phyloP scores from a whole-genome alignment of 192 early-diverging fungal species.

The Umbelopsis sp. region DNA sequence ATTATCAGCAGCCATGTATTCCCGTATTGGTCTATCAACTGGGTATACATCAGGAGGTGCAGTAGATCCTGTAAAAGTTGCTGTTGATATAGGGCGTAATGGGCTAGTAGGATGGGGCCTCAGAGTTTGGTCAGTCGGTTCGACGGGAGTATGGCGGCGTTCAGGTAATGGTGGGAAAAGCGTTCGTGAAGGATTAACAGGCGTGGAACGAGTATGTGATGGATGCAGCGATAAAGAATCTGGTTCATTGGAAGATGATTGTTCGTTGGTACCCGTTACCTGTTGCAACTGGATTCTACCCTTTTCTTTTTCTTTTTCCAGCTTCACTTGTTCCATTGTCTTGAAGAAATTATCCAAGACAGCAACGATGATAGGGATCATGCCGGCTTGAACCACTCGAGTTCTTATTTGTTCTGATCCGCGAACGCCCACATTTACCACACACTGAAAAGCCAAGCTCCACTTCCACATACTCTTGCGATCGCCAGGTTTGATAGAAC shows the following conservation, averaged over 20 bases:
- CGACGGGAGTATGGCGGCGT: background rate
- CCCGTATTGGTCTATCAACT: background rate
- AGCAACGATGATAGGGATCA: slow-evolving; percentile 81
- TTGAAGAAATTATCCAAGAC: slow-evolving; percentile 70
- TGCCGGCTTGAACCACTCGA: slow-evolving; percentile 83
- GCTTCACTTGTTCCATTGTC: slow-evolving; percentile 54
- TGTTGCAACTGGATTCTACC: slow-evolving; percentile 24
- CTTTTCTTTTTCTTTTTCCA: slow-evolving; percentile 52
- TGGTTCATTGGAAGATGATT: slow-evolving; percentile 11
- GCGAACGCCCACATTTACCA: slow-evolving; percentile 86
- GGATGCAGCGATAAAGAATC: slow-evolving; percentile 23
- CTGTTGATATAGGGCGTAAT: background rate
- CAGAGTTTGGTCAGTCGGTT: background rate
- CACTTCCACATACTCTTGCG: slow-evolving; percentile 78
- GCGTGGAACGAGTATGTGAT: slow-evolving; percentile 11
- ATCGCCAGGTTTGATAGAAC: slow-evolving; percentile 39
- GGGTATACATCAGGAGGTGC: slow-evolving; percentile 15
- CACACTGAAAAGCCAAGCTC: slow-evolving; percentile 82
- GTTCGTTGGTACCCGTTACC: slow-evolving; percentile 36
- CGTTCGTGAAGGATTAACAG: slow-evolving; percentile 14
- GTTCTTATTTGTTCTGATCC: slow-evolving; percentile 79
- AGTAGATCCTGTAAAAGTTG: background rate
- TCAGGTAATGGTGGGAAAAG: slow-evolving; percentile 4
- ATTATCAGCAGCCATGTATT: background rate
- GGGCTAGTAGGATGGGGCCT: slow-evolving; percentile 26